These are phyloP conservation scores for Pseudophaeomoniella oleicola DNA, from an alignment of 2,329 filamentous ascomycete genomes.

Conservation along the genomic window DNA sequence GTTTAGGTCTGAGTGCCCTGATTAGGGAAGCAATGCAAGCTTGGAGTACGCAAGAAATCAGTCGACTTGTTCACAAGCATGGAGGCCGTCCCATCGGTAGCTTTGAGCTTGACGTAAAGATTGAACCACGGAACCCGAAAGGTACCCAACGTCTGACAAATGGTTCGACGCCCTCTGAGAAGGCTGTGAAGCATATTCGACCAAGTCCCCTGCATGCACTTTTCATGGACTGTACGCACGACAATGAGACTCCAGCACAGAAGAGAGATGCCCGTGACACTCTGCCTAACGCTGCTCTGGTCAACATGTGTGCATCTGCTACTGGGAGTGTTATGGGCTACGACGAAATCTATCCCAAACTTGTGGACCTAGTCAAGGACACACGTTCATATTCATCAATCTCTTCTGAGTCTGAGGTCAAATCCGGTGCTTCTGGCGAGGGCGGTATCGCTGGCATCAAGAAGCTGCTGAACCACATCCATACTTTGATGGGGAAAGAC, in stretches of 20 bases:
- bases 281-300: conserved; percentile 80
- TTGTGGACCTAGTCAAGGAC: conserved; percentile 89
- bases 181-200: conserved; percentile 63
- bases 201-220: conserved; percentile 81
- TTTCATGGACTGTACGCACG: conserved; percentile 99
- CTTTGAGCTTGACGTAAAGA: conserved; percentile 84
- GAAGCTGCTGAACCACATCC: conserved; percentile 86
- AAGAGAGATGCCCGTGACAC: conserved; percentile 91
- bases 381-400: conserved; percentile 67
- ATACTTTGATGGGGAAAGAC: conserved; percentile 88
- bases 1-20: conserved; percentile 76
- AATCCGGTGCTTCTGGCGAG: conserved; percentile 51
- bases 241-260: conserved; percentile 92
- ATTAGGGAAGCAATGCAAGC: conserved; percentile 98
- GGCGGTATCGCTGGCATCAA: conserved; percentile 82
- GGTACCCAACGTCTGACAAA: conserved; percentile 15
- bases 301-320: conserved; percentile 89
- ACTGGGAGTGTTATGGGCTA: conserved; percentile 96
- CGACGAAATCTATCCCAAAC: conserved; percentile 84
- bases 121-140: conserved; percentile 40
- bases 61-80: conserved; percentile 81
- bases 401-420: conserved; percentile 50
- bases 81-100: conserved; percentile 90
- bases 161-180: conserved; percentile 17
- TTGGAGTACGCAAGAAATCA: conserved; percentile 88